A percentile compares a stretch with the other conserved stretches of the same genome.
Conservation (phyloP, 2,329 filamentous ascomycete genomes). For the Pseudonectria foliicola region DNA sequence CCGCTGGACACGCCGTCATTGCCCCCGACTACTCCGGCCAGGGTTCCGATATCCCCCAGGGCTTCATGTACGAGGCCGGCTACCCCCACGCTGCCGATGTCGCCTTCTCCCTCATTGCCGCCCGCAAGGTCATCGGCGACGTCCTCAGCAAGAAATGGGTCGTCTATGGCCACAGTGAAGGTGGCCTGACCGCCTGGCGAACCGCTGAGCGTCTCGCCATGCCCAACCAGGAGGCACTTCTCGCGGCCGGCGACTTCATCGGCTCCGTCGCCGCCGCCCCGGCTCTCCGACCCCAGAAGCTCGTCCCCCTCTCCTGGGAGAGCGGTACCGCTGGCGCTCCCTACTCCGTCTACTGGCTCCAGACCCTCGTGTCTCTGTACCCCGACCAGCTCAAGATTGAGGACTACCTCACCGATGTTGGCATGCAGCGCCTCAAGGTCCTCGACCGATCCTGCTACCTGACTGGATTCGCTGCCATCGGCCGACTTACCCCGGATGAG, state of each 20-base stretch:
- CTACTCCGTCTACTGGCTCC: slow-evolving; percentile 12
- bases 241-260: too few relatives aligned
- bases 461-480: slow-evolving; percentile 6
- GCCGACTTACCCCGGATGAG: slow-evolving; percentile 4
- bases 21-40: too few relatives aligned
- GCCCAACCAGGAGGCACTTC: background rate
- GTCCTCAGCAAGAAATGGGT: slow-evolving; percentile 15
- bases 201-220: slow-evolving; percentile 16
- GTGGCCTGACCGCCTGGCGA: slow-evolving; percentile 18
- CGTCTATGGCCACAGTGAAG: slow-evolving; percentile 17
- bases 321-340: background rate
- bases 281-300: too few relatives aligned
- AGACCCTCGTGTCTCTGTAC: slow-evolving; percentile 9
- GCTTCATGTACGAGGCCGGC: slow-evolving; percentile 15
- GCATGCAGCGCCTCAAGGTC: slow-evolving; percentile 1
- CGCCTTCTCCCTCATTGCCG: slow-evolving; percentile 9
- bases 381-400: slow-evolving; percentile 6
- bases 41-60: slow-evolving; percentile 11
- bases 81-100: slow-evolving; percentile 14
- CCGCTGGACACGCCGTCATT: slow-evolving; percentile 2
- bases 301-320: too few relatives aligned
- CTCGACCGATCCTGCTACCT: slow-evolving; percentile 7
- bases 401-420: slow-evolving; percentile 9
- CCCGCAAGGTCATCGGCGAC: slow-evolving; percentile 6
- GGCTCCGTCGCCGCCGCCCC: too few relatives aligned